Percentiles rank a stretch among this genome's conserved stretches.
phyloP scores from a whole-genome alignment of 495 filamentous ascomycete species.

The Thermochaetoides thermophila region DNA sequence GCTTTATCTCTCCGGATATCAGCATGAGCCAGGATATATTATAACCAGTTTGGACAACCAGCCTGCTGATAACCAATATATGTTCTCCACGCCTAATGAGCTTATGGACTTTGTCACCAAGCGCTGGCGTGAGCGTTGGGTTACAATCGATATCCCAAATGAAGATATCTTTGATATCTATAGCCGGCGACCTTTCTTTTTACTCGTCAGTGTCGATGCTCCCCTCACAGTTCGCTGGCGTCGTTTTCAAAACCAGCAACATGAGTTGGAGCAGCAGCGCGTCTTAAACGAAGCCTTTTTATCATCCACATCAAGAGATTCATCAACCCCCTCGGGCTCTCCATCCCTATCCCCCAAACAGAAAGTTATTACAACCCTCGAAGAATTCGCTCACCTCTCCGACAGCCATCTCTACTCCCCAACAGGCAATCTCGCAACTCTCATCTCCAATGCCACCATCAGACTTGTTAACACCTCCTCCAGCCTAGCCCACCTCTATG shows the following conservation, averaged over 20 bases:
- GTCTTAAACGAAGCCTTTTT: background rate
- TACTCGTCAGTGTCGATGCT: slow-evolving; percentile 83
- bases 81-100: slow-evolving; percentile 44
- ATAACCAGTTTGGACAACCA: too few relatives aligned
- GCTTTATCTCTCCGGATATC: slow-evolving; percentile 26
- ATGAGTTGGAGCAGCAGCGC: background rate
- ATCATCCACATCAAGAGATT: background rate
- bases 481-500: slow-evolving; percentile 51
- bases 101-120: slow-evolving; percentile 77
- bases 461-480: slow-evolving; percentile 73
- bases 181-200: slow-evolving; percentile 71
- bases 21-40: background rate
- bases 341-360: too few relatives aligned
- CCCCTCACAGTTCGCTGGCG: slow-evolving; percentile 71
- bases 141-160: slow-evolving; percentile 66
- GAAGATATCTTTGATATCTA: slow-evolving; percentile 55
- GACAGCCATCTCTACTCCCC: slow-evolving; percentile 66
- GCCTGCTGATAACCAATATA: too few relatives aligned
- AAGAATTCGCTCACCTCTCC: slow-evolving; percentile 61
- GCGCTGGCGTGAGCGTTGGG: slow-evolving; percentile 66
- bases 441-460: slow-evolving; percentile 67
- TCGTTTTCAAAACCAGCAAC: slow-evolving; percentile 35
- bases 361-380: slow-evolving; percentile 34
- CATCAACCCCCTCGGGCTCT: too few relatives aligned
- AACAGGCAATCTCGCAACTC: slow-evolving; percentile 45